Evolutionary conservation across 805 yeast species (phyloP), one percentile per base, ranked within the genome.

Genomic region (Saccharomycopsis selenospora): DNA sequence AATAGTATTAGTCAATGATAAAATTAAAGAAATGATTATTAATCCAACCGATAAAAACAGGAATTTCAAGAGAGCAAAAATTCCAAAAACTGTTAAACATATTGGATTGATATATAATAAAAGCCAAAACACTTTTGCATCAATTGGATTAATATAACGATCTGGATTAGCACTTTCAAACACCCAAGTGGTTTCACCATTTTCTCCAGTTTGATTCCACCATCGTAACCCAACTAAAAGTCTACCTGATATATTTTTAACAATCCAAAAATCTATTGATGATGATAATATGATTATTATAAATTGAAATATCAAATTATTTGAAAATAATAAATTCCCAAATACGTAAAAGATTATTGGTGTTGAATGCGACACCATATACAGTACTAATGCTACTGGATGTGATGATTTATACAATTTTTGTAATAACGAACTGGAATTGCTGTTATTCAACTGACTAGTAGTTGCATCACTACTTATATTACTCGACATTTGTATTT

Each of bases 231-330:
- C 98, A 3, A 93, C 97, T 48, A 91, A 66, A 49, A 87, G 73
- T 50, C 98, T 70, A 1, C 99, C 99, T 18, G 95, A 73, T 23
- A 91, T 85, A 64, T 91, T 91, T 61, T 91, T 93, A 22, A 87
- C 80, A 60, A 86, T 84, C 95, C 97, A 91, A 60, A 91, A 91
- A 63, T 91, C 99, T 1, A 88, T 87, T 0, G 96, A 85, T 18
- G 87, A 72, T 17, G 89, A 67, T 14, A 93, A 67, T 2, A 90
- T 78, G 20, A 88, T 80, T 4, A 80, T 63, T 13, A 91, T 89
- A 70, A 93, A 91, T 58, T 87, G 79, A 36, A 87, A 69, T 11
- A 86, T 82, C 60, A 79, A 82, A 56, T 75, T 75, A 46, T 73
- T 73, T 4, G 88, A 78, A 62, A 87, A 75, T 42, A 85, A 63